Evolutionary conservation across 805 yeast species (phyloP).

Genomic region (Teunomyces pallodes): DNA sequence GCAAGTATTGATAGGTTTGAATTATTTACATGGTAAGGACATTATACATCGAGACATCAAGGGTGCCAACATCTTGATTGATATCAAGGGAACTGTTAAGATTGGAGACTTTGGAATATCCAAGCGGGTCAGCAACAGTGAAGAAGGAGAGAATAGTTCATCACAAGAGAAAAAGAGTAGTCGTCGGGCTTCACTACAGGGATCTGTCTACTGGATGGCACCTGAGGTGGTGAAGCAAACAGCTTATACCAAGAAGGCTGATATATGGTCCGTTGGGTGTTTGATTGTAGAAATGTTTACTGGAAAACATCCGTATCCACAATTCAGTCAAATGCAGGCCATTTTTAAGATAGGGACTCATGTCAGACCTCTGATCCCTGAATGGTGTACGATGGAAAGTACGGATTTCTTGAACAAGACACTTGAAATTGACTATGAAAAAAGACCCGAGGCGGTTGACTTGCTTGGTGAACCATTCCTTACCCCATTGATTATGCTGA

Average conservation of each 20-base stretch:
- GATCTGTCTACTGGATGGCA: conserved; percentile 98
- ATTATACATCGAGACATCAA: conserved; percentile 86
- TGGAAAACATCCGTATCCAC: conserved; percentile 94
- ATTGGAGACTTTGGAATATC: conserved; percentile 88
- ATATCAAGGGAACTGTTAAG: conserved; percentile 76
- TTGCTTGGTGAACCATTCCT: conserved; percentile 65
- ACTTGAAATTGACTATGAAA: conserved; percentile 70
- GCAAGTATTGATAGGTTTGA: conserved; percentile 73
- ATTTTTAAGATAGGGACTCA: conserved; percentile 90
- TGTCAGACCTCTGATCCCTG: conserved; percentile 76
- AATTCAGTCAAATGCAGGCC: conserved; percentile 94
- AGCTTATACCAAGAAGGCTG: conserved; percentile 88
- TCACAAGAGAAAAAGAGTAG: conserved; percentile 28
- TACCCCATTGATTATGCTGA: conserved; percentile 41
- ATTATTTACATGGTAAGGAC: conserved; percentile 69
- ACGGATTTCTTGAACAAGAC: conserved; percentile 62
- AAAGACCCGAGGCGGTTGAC: conserved; percentile 72
- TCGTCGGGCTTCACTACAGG: conserved; percentile 80
- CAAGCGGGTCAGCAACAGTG: conserved; percentile 28
- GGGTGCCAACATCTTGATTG: conserved; percentile 83
- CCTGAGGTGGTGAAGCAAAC: conserved; percentile 97
- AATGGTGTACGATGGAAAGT: conserved; percentile 66
- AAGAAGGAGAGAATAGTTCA: conserved; percentile 22
- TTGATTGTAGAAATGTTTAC: conserved; percentile 92
- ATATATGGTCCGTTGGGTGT: conserved; percentile 97